These are phyloP conservation scores for Gremmenia infestans DNA, from an alignment of 2,329 filamentous ascomycete genomes.

Conservation along the genomic window DNA sequence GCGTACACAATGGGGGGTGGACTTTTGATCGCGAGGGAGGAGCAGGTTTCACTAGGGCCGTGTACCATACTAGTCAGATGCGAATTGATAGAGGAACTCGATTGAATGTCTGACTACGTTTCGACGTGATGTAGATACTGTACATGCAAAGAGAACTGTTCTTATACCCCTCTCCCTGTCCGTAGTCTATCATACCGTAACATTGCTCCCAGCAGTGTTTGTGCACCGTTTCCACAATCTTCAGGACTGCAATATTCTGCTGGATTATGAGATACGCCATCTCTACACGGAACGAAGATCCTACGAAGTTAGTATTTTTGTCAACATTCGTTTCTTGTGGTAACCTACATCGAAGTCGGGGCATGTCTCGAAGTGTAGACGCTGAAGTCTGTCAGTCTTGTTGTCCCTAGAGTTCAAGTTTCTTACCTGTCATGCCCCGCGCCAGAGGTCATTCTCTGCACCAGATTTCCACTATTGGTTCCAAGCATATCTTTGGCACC, in stretches of 20 bases:
- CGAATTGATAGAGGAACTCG: constrained; percentile 25
- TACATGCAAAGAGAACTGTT: not conserved
- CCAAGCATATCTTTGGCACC: constrained; percentile 55
- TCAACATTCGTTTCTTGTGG: not conserved
- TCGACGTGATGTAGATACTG: not conserved
- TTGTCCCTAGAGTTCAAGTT: constrained; percentile 27
- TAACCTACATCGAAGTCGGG: constrained; percentile 52
- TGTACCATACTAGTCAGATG: constrained; percentile 30
- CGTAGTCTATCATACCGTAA: constrained; percentile 35
- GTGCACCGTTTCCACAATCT: constrained; percentile 52
- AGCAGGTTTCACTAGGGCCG: constrained; percentile 18
- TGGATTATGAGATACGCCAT: constrained; percentile 60
- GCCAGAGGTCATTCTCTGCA: constrained; percentile 52
- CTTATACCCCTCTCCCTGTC: constrained; percentile 18
- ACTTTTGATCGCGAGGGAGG: constrained; percentile 12
- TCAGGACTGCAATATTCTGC: constrained; percentile 56
- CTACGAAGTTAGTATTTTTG: constrained; percentile 7
- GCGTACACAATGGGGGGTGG: not conserved
- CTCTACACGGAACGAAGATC: constrained; percentile 59
- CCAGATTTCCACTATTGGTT: constrained; percentile 39
- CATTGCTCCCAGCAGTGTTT: constrained; percentile 42
- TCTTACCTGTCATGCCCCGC: constrained; percentile 54
- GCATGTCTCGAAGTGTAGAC: constrained; percentile 55
- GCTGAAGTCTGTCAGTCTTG: constrained; percentile 36
- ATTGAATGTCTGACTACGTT: not conserved